Conservation (phyloP, 2,329 filamentous ascomycete genomes). For the Fusarium tanahbumbuense region DNA sequence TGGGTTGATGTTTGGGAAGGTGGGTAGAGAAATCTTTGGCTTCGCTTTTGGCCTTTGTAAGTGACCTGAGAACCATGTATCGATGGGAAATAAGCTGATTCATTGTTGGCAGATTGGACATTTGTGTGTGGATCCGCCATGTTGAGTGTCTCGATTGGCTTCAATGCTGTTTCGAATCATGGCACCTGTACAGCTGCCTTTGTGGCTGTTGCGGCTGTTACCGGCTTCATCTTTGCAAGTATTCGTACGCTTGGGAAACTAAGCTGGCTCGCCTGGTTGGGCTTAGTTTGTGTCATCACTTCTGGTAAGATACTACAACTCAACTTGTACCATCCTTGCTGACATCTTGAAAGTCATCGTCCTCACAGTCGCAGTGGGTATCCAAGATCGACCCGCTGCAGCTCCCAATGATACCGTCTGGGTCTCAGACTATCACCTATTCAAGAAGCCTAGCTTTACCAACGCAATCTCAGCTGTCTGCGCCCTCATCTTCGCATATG, state of each 20-base stretch:
- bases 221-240: constrained; percentile 47
- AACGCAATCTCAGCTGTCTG: constrained; percentile 50
- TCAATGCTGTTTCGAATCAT: constrained; percentile 55
- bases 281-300: constrained; percentile 23
- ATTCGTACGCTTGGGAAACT: constrained; percentile 49
- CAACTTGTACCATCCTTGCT: accelerated
- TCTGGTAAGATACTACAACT: constrained; percentile 15
- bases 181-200: constrained; percentile 56
- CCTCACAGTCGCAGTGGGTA: constrained; percentile 38
- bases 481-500: constrained; percentile 53
- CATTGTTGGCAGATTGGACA: constrained; percentile 33
- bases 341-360: constrained; percentile 21
- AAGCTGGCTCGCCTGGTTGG: constrained; percentile 50
- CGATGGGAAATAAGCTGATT: background rate
- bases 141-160: constrained; percentile 51
- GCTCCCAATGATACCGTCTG: constrained; percentile 39
- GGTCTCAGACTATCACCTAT: constrained; percentile 49
- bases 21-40: constrained; percentile 57
- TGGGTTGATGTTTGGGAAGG: constrained; percentile 59
- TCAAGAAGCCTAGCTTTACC: constrained; percentile 48
- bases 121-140: constrained; percentile 36
- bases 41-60: constrained; percentile 51
- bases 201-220: constrained; percentile 50
- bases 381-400: constrained; percentile 33
- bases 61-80: too few species aligned